Evolutionary conservation across 768 basidiomycete species (phyloP), one percentile per base, ranked within the genome.

Genomic region (Lactarius evosmus): DNA sequence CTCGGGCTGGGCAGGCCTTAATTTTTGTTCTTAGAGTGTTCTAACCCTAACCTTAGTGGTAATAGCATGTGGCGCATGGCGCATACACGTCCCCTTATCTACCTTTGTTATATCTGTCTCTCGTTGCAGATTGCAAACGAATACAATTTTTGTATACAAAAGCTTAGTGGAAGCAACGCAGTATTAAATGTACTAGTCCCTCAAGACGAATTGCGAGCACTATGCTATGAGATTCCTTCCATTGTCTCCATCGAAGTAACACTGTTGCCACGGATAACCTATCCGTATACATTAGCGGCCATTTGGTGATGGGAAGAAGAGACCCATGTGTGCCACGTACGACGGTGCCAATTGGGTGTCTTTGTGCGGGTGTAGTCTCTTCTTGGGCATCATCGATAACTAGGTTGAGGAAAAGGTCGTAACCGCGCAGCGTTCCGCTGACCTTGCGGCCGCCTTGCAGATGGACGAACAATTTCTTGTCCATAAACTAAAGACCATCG

Each of bases 381-480:
- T 99, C 97, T 70, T 88, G 75, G 11, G 93, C 92, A 72, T 98
- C 93, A 75, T 98, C 97, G 75, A 99, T 86, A 69, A 98, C 97
- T 41, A 99, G 83, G 76, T 99, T 99, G 74, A 99, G 79, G 81
- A 99, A 99, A 68, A 99, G 89, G 80, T 99, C 97, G 76, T 97
- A 99, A 58, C 97, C 97, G 67, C 97, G 88, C 56, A 99, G 79
- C 16, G 86, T 87, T 60, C 97, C 97, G 78, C 92, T 94, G 71
- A 99, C 92, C 84, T 93, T 93, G 72, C 96, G 88, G 60, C 94
- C 94, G 53, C 91, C 93, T 74, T 97, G 95, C 7, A 99, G 80
- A 78, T 96, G 86, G 71, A 99, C 81, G 76, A 95, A 95, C 69
- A 98, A 79, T 72, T 89, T 91, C 80, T 98, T 96, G 84, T 99